Evolutionary conservation across 139 green algal genomes (phyloP).

Genomic region (Chlamydomonas sphaeroides): DNA sequence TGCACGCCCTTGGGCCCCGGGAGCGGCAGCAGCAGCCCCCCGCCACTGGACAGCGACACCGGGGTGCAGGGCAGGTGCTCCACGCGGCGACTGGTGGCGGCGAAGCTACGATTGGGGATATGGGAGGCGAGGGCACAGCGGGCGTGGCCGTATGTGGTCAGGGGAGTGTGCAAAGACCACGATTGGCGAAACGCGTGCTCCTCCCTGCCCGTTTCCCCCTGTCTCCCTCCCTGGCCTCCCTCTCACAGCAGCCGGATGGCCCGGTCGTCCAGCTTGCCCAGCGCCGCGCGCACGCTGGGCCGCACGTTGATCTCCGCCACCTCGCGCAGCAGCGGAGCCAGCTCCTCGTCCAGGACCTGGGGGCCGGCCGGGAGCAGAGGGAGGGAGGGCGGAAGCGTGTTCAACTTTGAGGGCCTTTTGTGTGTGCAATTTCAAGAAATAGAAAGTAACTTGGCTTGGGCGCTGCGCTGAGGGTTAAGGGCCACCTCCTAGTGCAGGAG

Average conservation of each 20-base stretch:
- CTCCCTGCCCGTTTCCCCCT: too few relatives aligned
- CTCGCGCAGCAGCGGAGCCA: slow-evolving; percentile 25
- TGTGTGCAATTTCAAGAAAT: too few relatives aligned
- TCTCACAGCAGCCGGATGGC: slow-evolving; percentile 37
- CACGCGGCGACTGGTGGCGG: slow-evolving; percentile 27
- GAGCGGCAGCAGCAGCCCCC: slow-evolving; percentile 26
- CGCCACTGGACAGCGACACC: slow-evolving; percentile 11
- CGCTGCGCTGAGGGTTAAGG: too few relatives aligned
- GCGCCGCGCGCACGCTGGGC: slow-evolving; percentile 21
- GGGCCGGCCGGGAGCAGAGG: too few relatives aligned
- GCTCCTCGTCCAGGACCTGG: slow-evolving; percentile 20
- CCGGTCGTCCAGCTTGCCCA: slow-evolving; percentile 28
- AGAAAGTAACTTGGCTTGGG: too few relatives aligned
- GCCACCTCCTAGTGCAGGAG: too few relatives aligned
- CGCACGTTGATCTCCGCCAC: slow-evolving; percentile 32
- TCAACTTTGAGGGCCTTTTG: too few relatives aligned
- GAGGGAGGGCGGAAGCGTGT: too few relatives aligned
- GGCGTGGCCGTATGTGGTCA: too few relatives aligned
- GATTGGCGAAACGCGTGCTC: too few relatives aligned
- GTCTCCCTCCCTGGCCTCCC: too few relatives aligned
- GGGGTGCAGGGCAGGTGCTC: slow-evolving; percentile 41
- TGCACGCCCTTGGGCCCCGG: slow-evolving; percentile 37
- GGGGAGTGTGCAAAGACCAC: too few relatives aligned
- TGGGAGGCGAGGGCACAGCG: neutral
- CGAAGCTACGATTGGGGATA: neutral